These are phyloP conservation scores for Fusarium sterilihyphosum DNA, from an alignment of 2,329 filamentous ascomycete genomes.

Conservation along the genomic window DNA sequence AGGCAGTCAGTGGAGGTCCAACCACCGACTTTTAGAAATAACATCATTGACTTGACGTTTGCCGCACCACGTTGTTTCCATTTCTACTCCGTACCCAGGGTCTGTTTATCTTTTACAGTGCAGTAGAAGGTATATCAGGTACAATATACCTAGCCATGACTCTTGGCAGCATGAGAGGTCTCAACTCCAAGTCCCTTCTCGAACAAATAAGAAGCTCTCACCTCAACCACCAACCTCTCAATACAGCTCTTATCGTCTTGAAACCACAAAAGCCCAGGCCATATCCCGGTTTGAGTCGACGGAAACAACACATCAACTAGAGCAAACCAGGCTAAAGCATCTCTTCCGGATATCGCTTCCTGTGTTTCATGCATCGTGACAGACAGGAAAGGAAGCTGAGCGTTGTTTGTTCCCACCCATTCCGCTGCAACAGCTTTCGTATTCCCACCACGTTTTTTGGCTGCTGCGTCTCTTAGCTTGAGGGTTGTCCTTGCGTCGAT, in stretches of 20 bases:
- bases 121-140: background rate
- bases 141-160: background rate
- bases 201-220: background rate
- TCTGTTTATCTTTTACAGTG: background rate
- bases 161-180: background rate
- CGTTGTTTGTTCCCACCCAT: conserved; percentile 28
- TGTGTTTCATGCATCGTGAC: conserved; percentile 15
- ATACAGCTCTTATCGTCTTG: background rate
- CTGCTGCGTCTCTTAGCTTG: conserved; percentile 2
- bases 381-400: conserved; percentile 12
- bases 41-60: conserved; percentile 9
- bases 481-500: background rate
- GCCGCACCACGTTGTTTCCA: conserved; percentile 8
- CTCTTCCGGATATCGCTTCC: conserved; percentile 15
- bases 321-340: conserved; percentile 3
- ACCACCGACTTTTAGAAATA: conserved; percentile 25
- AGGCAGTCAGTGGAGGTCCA: conserved; percentile 1
- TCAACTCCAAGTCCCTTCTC: background rate
- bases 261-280: conserved; percentile 35
- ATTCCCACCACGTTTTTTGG: conserved; percentile 5
- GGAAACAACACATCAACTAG: conserved; percentile 20
- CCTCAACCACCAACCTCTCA: conserved; percentile 2
- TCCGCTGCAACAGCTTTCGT: conserved; percentile 33
- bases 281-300: conserved; percentile 25
- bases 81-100: background rate